Evolutionary conservation across 768 basidiomycete species (phyloP), one percentile per base, ranked within the genome.

Genomic region (Hericium coralloides): DNA sequence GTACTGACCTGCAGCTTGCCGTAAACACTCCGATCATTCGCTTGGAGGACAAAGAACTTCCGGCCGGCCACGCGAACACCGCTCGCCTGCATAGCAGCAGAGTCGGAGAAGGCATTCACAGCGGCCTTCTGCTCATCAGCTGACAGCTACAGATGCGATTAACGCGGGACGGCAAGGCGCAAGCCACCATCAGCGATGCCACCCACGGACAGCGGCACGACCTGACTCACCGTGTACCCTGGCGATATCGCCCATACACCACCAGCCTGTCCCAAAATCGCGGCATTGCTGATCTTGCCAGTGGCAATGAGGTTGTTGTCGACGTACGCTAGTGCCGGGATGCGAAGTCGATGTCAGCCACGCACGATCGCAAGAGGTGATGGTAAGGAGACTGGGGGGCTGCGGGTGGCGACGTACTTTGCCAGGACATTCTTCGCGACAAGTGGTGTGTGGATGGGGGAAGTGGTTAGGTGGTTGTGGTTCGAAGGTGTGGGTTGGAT

Each of bases 231-330:
- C 5, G 61, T 73, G 68, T 83, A 89, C 6, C 83, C 84, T 3
- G 76, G 1, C 4, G 79, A 78, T 0, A 72, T 55, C 12, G 89
- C 90, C 91, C 91, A 93, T 7, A 90, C 76, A 52, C 91, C 89
- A 52, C 89, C 90, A 63, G 77, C 66, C 55, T 74, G 76, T 45
- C 90, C 91, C 50, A 92, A 47, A 66, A 89, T 86, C 31, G 92
- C 92, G 39, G 91, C 93, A 64, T 80, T 79, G 23, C 73, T n/a
- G 66, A 95, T 73, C 72, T 83, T 89, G 62, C 81, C 83, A 59
- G 73, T 84, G 38, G 82, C 88, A 64, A 95, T 69, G 56, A 95
- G 82, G 69, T 90, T 83, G 66, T 73, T 75, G 69, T 94, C 89
- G 70, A 93, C 87, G 74, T 92, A 91, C 59, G 78, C 92, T 94